phyloP scores from a whole-genome alignment of 2,329 filamentous ascomycete genomes.

The Cladosporium sp. region DNA sequence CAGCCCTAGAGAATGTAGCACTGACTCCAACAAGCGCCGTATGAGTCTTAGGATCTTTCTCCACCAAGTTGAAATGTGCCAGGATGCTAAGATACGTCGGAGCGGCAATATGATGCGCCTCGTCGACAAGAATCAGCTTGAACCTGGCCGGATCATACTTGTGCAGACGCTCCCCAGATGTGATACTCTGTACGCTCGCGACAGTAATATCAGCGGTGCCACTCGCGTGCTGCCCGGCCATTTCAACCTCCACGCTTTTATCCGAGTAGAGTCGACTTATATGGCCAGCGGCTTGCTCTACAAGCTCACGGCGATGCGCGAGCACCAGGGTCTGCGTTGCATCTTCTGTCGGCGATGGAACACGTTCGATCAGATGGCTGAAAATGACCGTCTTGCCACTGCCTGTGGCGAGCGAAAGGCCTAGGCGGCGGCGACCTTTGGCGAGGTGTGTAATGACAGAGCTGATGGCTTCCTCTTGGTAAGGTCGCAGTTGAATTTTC shows the following conservation, averaged over 20 bases:
- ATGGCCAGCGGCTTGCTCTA: slow-evolving; percentile 87
- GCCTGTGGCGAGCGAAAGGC: slow-evolving; percentile 80
- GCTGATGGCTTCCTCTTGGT: slow-evolving; percentile 85
- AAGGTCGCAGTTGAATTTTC: slow-evolving; percentile 60
- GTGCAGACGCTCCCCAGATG: slow-evolving; percentile 66
- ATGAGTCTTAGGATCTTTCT: slow-evolving; percentile 43
- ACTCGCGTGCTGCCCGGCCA: slow-evolving; percentile 72
- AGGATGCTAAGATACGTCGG: slow-evolving; percentile 71
- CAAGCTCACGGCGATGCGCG: slow-evolving; percentile 86
- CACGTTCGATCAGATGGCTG: slow-evolving; percentile 82
- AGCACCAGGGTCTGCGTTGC: slow-evolving; percentile 82
- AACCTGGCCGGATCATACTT: slow-evolving; percentile 78
- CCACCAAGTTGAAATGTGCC: slow-evolving; percentile 69
- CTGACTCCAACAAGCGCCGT: slow-evolving; percentile 79
- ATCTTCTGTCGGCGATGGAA: slow-evolving; percentile 52
- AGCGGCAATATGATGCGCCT: slow-evolving; percentile 94
- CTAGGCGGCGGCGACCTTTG: slow-evolving; percentile 69
- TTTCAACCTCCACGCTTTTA: slow-evolving; percentile 83
- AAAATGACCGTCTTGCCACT: slow-evolving; percentile 94
- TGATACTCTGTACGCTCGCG: slow-evolving; percentile 82
- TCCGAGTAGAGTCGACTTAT: slow-evolving; percentile 75
- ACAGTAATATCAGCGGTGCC: slow-evolving; percentile 88
- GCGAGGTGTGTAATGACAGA: slow-evolving; percentile 66
- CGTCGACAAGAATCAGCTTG: slow-evolving; percentile 90
- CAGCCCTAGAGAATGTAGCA: slow-evolving; percentile 73